These are phyloP conservation scores for Peronospora farinosa DNA, from an alignment of 352 stramenopile species.

Conservation along the genomic window DNA sequence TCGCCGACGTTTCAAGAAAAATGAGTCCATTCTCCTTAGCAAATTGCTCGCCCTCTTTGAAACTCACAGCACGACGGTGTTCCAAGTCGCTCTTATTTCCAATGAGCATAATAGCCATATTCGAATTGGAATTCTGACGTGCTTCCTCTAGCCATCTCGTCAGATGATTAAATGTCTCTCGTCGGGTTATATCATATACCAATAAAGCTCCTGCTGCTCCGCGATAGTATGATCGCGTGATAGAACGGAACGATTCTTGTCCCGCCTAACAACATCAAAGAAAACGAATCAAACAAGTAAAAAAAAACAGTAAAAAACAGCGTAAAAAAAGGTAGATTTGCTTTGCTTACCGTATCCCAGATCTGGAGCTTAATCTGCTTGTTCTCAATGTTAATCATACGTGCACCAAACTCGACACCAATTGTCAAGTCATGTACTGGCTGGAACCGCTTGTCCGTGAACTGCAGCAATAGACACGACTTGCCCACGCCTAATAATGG, in stretches of 20 bases:
- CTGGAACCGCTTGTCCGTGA: constrained; percentile 99
- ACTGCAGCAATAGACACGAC: constrained; percentile 99
- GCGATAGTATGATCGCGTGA: constrained; percentile 99
- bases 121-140: constrained; percentile 95
- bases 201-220: constrained; percentile 94
- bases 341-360: constrained; percentile 89
- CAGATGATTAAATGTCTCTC: constrained; percentile 99
- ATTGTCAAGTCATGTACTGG: constrained; percentile 99
- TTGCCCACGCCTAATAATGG: constrained; percentile 93
- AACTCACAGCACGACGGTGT: constrained; percentile 92
- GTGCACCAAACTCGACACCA: constrained; percentile 98
- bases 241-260: constrained; percentile 99
- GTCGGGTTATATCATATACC: constrained; percentile 98
- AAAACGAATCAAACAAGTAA: constrained; percentile 23
- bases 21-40: constrained; percentile 99
- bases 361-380: constrained; percentile 98
- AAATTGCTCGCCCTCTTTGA: constrained; percentile 97
- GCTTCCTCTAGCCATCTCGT: constrained; percentile 98
- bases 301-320: constrained; percentile 1
- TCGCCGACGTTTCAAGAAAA: constrained; percentile 99
- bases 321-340: background rate
- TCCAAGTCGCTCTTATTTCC: constrained; percentile 98
- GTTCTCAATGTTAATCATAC: constrained; percentile 98
- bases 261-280: constrained; percentile 75
- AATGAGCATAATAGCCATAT: constrained; percentile 99